Evolutionary conservation across 129 eudicot species (phyloP), one percentile per base, ranked within the genome.

Genomic region (Flaveria bidentis): DNA sequence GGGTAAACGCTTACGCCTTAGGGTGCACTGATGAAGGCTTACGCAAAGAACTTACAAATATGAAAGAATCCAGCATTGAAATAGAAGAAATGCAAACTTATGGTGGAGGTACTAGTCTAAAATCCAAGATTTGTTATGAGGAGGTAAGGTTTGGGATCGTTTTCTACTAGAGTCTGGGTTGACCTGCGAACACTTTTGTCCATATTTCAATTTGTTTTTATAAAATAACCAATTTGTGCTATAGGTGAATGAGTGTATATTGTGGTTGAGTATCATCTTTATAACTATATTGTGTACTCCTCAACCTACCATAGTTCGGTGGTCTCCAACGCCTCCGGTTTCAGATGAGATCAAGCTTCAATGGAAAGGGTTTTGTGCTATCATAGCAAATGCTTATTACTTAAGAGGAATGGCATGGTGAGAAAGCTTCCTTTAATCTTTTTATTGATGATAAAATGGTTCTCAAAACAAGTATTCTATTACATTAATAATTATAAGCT

Each of bases 401-500:
- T 65, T 87, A 80, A 86, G 91, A 85, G 97, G 99, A 89, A 91
- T 95, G 97, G 99, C 99, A 55, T 95, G 99, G 99, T 95, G 76
- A 83, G 91, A 26, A 42, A 20, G 42, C 63, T 14, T 36, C 36
- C 36, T 14, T 69, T 20, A 1, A 58, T 58, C 71, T 56, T 78
- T 68, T 76, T 13, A 4, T 41, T 12, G 18, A 25, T 68, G 60
- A 22, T 28, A 49, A 7, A 52, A n/a, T 62, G 67, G 30, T 0
- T 36, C 45, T 50, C 30, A 20, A 8, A 22, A 50, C 6, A 1
- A 46, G 7, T 36, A 15, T 47, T 2, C 10, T 44, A 39, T 15
- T 26, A 17, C 15, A 63, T n/a, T 39, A 80, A 8, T 4, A 20
- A 53, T 12, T 5, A 23, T 22, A 64, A 55, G 13, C 18, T n/a